Percentiles rank a stretch among this genome's conserved stretches.
Conservation (phyloP, 192 early-diverging fungal species). For the Cetraspora pellucida region DNA sequence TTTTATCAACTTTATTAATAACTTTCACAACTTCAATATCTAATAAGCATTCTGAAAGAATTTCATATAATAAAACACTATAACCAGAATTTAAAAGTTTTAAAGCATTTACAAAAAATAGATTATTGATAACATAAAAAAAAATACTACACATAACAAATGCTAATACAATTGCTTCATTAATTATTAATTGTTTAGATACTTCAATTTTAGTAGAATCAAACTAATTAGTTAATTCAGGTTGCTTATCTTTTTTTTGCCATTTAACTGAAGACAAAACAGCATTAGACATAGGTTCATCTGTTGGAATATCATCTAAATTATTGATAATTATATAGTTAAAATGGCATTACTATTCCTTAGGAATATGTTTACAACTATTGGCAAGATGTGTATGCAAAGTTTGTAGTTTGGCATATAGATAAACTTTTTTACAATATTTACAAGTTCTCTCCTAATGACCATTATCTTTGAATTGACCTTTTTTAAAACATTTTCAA, state of each 20-base stretch:
- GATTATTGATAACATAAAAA: not conserved
- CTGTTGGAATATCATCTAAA: not conserved
- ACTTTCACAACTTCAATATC: too few species aligned
- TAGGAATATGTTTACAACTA: not conserved
- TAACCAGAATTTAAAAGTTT: too few species aligned
- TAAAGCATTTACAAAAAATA: not conserved
- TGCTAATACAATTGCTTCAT: not conserved
- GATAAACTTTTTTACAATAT: not conserved
- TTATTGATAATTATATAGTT: constrained; percentile 4
- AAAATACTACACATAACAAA: not conserved
- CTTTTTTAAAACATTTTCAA: not conserved
- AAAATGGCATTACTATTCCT: not conserved
- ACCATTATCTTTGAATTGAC: not conserved
- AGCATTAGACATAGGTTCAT: not conserved
- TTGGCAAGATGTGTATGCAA: not conserved
- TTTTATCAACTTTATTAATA: not conserved
- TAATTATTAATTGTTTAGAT: not conserved
- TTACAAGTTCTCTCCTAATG: not conserved
- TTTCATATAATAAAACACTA: too few species aligned
- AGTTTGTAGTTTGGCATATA: not conserved
- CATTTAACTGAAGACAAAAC: not conserved
- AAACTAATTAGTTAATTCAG: not conserved
- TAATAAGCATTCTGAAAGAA: too few species aligned
- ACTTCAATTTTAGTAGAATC: too few species aligned
- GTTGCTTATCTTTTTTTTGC: not conserved